These are phyloP conservation scores for Radiomyces spectabilis DNA, from an alignment of 192 early-diverging fungal genomes.

Conservation along the genomic window DNA sequence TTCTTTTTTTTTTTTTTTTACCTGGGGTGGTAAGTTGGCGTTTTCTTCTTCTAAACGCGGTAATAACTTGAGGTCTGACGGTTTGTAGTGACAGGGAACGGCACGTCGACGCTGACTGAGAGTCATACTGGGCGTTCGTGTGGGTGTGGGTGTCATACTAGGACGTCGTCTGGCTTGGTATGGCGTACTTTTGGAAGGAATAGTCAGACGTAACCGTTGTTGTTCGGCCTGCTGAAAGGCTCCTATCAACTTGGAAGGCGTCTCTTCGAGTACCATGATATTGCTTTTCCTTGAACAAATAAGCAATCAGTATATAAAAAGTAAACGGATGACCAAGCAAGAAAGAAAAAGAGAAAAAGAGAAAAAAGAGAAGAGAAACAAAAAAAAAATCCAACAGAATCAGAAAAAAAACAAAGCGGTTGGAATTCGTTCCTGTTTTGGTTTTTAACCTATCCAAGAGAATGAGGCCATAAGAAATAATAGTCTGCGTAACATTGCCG, in stretches of 20 bases:
- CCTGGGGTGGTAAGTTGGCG: conserved; percentile 44
- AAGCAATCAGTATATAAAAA: background rate
- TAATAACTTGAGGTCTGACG: conserved; percentile 22
- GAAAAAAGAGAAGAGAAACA: background rate
- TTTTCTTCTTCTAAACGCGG: conserved; percentile 49
- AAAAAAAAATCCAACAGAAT: background rate
- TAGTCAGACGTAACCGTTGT: background rate
- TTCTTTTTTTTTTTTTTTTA: conserved; percentile 11
- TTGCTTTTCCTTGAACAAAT: background rate
- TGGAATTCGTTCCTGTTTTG: too few relatives aligned
- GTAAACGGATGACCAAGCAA: background rate
- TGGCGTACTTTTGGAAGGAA: conserved; percentile 5
- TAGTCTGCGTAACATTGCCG: too few relatives aligned
- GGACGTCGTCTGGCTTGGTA: background rate
- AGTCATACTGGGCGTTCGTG: conserved; percentile 1
- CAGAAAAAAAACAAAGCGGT: background rate
- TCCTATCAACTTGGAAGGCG: background rate
- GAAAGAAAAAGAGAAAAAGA: background rate
- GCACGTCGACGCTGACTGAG: background rate
- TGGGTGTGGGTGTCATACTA: background rate
- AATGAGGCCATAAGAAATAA: too few relatives aligned
- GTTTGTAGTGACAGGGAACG: too few relatives aligned
- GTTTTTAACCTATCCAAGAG: too few relatives aligned
- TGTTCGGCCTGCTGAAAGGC: background rate
- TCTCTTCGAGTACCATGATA: background rate